A percentile compares a stretch with the other conserved stretches of the same genome.
phyloP scores from a whole-genome alignment of 2,329 filamentous ascomycete species.

The Acarospora socialis region DNA sequence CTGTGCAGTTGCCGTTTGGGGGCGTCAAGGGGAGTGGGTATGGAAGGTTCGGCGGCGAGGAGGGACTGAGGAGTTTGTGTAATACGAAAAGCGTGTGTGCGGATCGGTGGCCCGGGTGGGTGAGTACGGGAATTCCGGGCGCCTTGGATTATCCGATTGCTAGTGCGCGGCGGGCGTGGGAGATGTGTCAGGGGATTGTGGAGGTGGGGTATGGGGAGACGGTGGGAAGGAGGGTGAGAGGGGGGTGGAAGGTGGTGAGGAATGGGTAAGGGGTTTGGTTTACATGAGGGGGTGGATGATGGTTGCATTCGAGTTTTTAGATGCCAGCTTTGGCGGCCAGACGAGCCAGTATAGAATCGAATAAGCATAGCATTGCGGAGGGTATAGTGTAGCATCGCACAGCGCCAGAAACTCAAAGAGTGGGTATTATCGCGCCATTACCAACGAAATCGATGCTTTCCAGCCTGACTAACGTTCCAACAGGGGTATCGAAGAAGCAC shows the following conservation, averaged over 20 bases:
- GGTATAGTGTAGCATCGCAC: no score
- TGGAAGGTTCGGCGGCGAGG: constrained; percentile 80
- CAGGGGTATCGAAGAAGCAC: no score
- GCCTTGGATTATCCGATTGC: constrained; percentile 69
- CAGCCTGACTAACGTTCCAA: no score
- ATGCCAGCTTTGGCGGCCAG: no score
- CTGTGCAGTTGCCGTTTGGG: constrained; percentile 87
- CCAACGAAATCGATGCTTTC: no score
- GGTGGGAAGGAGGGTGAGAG: constrained; percentile 26
- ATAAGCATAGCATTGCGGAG: no score
- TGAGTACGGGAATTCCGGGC: constrained; percentile 64
- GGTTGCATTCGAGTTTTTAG: no score
- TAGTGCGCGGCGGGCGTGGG: constrained; percentile 49
- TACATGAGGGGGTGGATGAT: no score
- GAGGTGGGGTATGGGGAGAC: constrained; percentile 33
- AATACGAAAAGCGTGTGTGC: constrained; percentile 78
- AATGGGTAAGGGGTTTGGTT: constrained; percentile 5
- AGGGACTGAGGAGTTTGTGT: constrained; percentile 71
- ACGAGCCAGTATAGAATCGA: no score
- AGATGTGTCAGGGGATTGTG: constrained; percentile 31
- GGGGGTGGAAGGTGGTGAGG: constrained; percentile 21
- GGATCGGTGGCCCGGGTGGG: constrained; percentile 44
- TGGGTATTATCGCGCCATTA: no score
- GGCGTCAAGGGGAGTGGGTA: constrained; percentile 83
- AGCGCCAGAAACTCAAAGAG: no score